Conservation (phyloP, 2,329 filamentous ascomycete genomes). For the Rutstroemia sp. region DNA sequence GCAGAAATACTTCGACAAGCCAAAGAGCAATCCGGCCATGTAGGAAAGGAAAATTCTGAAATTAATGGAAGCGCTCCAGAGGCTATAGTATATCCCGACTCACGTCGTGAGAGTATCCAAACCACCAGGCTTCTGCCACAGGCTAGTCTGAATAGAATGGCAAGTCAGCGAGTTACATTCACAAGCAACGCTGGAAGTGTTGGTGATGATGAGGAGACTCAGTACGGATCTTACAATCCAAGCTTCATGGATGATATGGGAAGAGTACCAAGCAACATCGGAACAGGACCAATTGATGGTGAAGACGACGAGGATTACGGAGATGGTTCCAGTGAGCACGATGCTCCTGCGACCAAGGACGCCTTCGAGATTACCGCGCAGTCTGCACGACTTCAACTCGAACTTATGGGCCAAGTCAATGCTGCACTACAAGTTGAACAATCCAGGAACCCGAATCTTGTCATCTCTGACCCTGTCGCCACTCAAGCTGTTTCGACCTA, state of each 20-base stretch:
- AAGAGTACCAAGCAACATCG: constrained; percentile 22
- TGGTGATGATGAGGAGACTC: constrained; percentile 45
- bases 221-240: constrained; percentile 48
- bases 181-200: constrained; percentile 29
- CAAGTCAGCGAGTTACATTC: constrained; percentile 26
- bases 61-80: constrained; percentile 20
- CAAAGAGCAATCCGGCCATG: constrained; percentile 58
- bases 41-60: constrained; percentile 19
- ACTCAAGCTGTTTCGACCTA: constrained; percentile 76
- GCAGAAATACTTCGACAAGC: constrained; percentile 71
- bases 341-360: constrained; percentile 75
- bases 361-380: constrained; percentile 96
- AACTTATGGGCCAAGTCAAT: constrained; percentile 80
- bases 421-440: constrained; percentile 70
- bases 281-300: constrained; percentile 37
- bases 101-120: constrained; percentile 42
- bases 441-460: constrained; percentile 58
- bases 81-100: constrained; percentile 18
- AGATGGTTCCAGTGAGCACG: constrained; percentile 73
- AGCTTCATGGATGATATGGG: constrained; percentile 38
- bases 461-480: constrained; percentile 70
- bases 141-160: constrained; percentile 19
- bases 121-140: constrained; percentile 20
- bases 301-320: constrained; percentile 68
- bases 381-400: constrained; percentile 85